Base-by-base conservation (phyloP, 23 red algal genomes). In the Chondrus crispus region DNA sequence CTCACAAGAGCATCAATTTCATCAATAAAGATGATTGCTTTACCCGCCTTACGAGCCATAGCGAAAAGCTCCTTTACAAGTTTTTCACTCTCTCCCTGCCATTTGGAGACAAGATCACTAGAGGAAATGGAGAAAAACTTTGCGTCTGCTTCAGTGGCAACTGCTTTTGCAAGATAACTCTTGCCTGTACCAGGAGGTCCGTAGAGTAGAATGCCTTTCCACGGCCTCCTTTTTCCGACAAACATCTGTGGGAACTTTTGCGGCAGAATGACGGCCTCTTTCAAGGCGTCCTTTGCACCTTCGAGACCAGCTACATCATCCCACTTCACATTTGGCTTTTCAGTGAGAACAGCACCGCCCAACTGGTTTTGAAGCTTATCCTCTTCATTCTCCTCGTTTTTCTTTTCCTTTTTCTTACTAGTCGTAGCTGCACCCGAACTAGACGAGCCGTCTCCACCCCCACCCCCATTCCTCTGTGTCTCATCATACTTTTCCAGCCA, bases 171-270 rank as follows among this genome's bases (percentile, higher is more conserved):
- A 2, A 96, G 46, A 49, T 80, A 96, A 14, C 80, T 88, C 80
- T 96, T 96, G 35, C 95, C 95, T 30, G 95, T 96, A 44, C 95
- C 95, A 13, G 95, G 95, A 1, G 95, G 95, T 8, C 95, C 95
- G 85, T 96, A 96, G 48, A 96, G 71, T 22, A 96, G 85, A 51
- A 96, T 96, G 24, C 95, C 95, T 57, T 64, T 63, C 95, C 95
- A 96, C 40, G 95, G 95, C 47, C 93, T 78, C 28, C 95, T 68
- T 30, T 96, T 93, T 42, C 95, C 95, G 26, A 70, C 86, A 74
- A 96, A 96, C 6, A 96, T 75, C 41, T 82, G 55, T 22, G 95
- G 95, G 28, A 89, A 96, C 18, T 69, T 77, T 40, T 93, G 80
- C 11, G 95, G 95, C 45, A 96, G 51, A 72, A 96, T 92, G 10